Evolutionary conservation across 2,329 filamentous ascomycete species (phyloP).

Genomic region (Tolypocladium endophyticum): DNA sequence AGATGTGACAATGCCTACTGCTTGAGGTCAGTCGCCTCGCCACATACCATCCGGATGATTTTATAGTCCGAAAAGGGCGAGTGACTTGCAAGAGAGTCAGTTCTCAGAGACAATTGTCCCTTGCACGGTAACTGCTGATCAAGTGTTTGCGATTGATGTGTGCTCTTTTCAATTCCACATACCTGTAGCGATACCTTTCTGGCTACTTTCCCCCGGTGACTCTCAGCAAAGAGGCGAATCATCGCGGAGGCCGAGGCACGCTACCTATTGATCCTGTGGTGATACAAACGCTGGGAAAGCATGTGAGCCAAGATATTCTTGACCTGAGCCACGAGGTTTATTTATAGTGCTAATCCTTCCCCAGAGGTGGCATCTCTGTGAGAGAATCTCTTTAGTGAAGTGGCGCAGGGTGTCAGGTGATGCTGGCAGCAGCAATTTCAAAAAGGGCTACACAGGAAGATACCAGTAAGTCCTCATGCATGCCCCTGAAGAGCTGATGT

Average conservation of each 20-base stretch:
- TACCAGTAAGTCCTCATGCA: not conserved
- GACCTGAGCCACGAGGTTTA: not conserved
- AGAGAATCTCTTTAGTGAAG: not conserved
- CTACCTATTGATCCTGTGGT: not conserved
- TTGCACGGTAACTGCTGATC: not conserved
- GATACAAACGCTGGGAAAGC: not conserved
- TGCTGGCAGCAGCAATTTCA: not conserved
- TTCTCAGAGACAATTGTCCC: not conserved
- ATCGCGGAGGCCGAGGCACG: not conserved
- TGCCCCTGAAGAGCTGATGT: not conserved
- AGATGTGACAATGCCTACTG: too few species aligned
- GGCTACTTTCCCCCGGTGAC: not conserved
- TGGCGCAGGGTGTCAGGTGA: not conserved
- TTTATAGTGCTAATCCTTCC: not conserved
- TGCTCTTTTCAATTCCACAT: not conserved
- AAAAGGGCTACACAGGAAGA: not conserved
- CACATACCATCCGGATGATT: too few species aligned
- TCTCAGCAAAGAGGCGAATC: not conserved
- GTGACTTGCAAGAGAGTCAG: not conserved
- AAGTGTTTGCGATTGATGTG: not conserved
- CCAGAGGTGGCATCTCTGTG: not conserved
- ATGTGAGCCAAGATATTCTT: not conserved
- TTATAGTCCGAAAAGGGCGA: too few species aligned
- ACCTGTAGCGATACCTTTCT: not conserved
- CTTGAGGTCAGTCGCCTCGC: too few species aligned